These are phyloP conservation scores for Epichloe aotearoae DNA, from an alignment of 2,329 filamentous ascomycete species.

Conservation along the genomic window DNA sequence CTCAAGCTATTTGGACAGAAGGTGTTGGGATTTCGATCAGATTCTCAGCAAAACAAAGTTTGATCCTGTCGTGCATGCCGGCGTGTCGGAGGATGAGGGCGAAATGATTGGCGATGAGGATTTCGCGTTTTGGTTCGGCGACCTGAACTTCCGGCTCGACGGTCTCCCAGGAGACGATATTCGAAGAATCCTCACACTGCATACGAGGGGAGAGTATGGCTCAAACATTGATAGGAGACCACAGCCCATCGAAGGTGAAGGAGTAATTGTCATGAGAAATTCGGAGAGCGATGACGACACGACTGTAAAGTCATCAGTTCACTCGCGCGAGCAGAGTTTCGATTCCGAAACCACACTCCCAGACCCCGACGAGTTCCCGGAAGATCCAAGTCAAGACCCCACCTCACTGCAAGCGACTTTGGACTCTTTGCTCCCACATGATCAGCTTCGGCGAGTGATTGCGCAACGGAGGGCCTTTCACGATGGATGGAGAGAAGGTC, in stretches of 20 bases:
- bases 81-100: slow-evolving; percentile 50
- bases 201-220: slow-evolving; percentile 68
- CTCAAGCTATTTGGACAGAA: slow-evolving; percentile 60
- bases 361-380: slow-evolving; percentile 51
- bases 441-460: slow-evolving; percentile 69
- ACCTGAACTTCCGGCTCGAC: slow-evolving; percentile 87
- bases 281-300: slow-evolving; percentile 35
- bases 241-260: slow-evolving; percentile 29
- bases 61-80: slow-evolving; percentile 52
- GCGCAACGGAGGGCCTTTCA: slow-evolving; percentile 67
- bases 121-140: slow-evolving; percentile 91
- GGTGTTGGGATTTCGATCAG: slow-evolving; percentile 82
- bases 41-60: slow-evolving; percentile 68
- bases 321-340: slow-evolving; percentile 22
- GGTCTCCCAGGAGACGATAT: slow-evolving; percentile 86
- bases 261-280: slow-evolving; percentile 33
- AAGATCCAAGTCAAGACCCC: slow-evolving; percentile 64
- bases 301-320: slow-evolving; percentile 20
- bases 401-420: slow-evolving; percentile 80
- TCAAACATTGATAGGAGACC: slow-evolving; percentile 28
- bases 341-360: slow-evolving; percentile 34
- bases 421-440: slow-evolving; percentile 74
- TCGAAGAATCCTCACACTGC: slow-evolving; percentile 66
- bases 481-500: slow-evolving; percentile 83
- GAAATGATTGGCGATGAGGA: slow-evolving; percentile 78